Percentiles rank a stretch among this genome's conserved stretches.
Evolutionary conservation across 306 rosid species (phyloP).

Genomic region (Quercus ilex): DNA sequence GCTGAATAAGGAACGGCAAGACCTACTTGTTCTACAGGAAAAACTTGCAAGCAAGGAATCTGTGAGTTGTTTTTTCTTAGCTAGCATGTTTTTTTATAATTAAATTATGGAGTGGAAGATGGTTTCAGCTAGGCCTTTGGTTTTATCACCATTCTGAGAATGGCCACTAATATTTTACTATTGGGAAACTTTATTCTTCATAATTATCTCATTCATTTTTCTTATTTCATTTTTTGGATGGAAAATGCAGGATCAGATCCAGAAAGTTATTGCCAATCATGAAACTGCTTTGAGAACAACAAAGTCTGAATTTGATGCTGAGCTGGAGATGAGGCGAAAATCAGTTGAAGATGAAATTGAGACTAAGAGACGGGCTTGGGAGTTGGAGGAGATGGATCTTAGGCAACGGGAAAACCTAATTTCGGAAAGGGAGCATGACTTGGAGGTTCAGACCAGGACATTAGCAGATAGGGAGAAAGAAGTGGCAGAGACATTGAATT

Average conservation of each 20-base stretch:
- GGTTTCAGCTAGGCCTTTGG: background rate
- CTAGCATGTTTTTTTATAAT: background rate
- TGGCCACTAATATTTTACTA: background rate
- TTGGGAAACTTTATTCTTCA: background rate
- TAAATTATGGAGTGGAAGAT: background rate
- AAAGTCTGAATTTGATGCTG: slow-evolving; percentile 65
- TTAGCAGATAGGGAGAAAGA: slow-evolving; percentile 76
- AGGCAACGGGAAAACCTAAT: slow-evolving; percentile 66
- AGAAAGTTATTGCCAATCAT: slow-evolving; percentile 57
- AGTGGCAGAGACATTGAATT: slow-evolving; percentile 45
- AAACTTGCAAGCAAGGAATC: slow-evolving; percentile 66
- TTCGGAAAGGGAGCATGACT: slow-evolving; percentile 68
- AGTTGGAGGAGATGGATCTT: slow-evolving; percentile 93
- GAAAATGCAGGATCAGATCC: slow-evolving; percentile 62
- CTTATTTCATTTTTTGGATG: slow-evolving; percentile 13
- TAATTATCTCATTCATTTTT: background rate
- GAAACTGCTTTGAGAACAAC: slow-evolving; percentile 54
- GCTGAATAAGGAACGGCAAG: slow-evolving; percentile 68
- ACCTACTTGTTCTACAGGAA: slow-evolving; percentile 55
- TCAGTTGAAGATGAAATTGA: slow-evolving; percentile 76
- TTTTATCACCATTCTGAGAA: slow-evolving; percentile 13
- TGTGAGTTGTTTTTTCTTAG: slow-evolving; percentile 43
- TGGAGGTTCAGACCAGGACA: slow-evolving; percentile 61
- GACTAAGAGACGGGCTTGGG: slow-evolving; percentile 89
- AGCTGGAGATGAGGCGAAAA: slow-evolving; percentile 61